These are phyloP conservation scores for Dipodascopsis tothii DNA, from an alignment of 805 yeast genomes.

Conservation along the genomic window DNA sequence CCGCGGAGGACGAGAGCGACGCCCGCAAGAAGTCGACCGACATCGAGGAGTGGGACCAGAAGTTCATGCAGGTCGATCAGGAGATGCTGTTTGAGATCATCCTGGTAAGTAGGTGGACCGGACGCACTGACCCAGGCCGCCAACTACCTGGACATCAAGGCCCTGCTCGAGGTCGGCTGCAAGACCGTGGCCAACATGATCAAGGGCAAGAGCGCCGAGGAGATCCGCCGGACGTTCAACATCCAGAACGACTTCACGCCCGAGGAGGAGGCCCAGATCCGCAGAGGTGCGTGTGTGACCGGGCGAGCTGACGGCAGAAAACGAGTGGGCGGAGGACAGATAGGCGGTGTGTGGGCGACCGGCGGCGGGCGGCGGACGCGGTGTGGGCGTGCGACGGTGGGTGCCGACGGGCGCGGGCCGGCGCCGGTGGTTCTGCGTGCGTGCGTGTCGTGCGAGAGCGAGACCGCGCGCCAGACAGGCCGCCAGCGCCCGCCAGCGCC, in stretches of 20 bases:
- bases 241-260: slow-evolving; percentile 42
- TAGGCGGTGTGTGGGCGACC: slow-evolving; percentile 11
- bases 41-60: slow-evolving; percentile 92
- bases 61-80: slow-evolving; percentile 85
- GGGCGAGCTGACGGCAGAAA: slow-evolving; percentile 19
- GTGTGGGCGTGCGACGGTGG: too few relatives aligned
- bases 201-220: slow-evolving; percentile 41
- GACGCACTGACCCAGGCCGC: slow-evolving; percentile 30
- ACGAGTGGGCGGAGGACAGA: slow-evolving; percentile 42
- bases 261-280: slow-evolving; percentile 42
- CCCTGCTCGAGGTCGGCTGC: slow-evolving; percentile 42
- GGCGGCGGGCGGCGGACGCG: too few relatives aligned
- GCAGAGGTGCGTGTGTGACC: slow-evolving; percentile 20
- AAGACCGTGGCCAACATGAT: slow-evolving; percentile 45
- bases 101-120: slow-evolving; percentile 21
- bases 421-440: too few relatives aligned
- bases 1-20: slow-evolving; percentile 77
- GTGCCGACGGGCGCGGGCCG: too few relatives aligned
- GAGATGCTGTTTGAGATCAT: slow-evolving; percentile 44
- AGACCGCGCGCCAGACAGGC: too few relatives aligned
- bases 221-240: slow-evolving; percentile 40
- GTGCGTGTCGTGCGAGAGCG: too few relatives aligned
- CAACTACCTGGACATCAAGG: slow-evolving; percentile 41
- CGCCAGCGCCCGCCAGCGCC: too few relatives aligned
- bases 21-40: slow-evolving; percentile 63